These are phyloP conservation scores for Kwoniella dendrophila DNA, from an alignment of 768 basidiomycete genomes.

Conservation along the genomic window DNA sequence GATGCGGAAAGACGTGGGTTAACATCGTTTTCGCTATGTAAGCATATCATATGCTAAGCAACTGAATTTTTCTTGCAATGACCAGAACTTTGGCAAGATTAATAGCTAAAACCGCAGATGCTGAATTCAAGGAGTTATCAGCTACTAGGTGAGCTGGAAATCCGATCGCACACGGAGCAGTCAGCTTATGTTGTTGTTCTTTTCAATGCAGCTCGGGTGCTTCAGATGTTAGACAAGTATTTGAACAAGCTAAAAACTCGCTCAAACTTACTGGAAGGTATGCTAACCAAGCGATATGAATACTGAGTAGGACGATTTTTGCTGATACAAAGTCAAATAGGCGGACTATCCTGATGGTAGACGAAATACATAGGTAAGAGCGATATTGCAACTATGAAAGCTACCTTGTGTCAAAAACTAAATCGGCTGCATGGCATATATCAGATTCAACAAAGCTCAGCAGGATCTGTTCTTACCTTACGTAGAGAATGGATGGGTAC, in stretches of 20 bases:
- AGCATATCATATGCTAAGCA: conserved; percentile 3
- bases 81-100: conserved; percentile 69
- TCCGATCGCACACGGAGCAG: conserved; percentile 51
- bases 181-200: not conserved
- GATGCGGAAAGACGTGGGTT: conserved; percentile 55
- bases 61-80: conserved; percentile 59
- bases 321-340: conserved; percentile 54
- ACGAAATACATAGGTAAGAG: conserved; percentile 81
- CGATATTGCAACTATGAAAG: not conserved
- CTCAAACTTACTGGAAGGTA: conserved; percentile 67
- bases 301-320: not conserved
- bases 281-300: conserved; percentile 6
- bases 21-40: not conserved
- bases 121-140: conserved; percentile 73
- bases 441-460: conserved; percentile 39
- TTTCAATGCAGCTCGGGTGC: conserved; percentile 59
- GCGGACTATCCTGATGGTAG: conserved; percentile 74
- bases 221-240: conserved; percentile 70
- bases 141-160: conserved; percentile 61
- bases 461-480: conserved; percentile 80
- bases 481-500: conserved; percentile 75
- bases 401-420: not conserved
- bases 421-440: not conserved
- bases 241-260: conserved; percentile 72
- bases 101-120: conserved; percentile 65